A percentile compares a stretch with the other conserved stretches of the same genome.
Evolutionary conservation across 2,329 filamentous ascomycete species (phyloP).

Genomic region (Fusarium scirpi): DNA sequence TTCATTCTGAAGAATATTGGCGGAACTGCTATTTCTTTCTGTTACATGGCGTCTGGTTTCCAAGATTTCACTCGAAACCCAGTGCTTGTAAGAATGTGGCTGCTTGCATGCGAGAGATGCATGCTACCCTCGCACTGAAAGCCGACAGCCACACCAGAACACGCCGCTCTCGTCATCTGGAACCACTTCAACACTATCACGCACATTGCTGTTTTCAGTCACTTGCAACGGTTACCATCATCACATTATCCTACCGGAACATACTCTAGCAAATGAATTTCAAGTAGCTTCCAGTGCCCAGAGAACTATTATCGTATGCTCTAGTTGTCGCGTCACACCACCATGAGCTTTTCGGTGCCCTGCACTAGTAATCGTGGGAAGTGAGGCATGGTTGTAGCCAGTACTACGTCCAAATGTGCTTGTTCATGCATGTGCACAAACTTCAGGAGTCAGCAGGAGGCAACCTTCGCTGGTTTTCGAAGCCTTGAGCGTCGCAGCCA

Average conservation of each 20-base stretch:
- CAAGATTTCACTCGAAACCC: constrained; percentile 17
- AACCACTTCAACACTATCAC: constrained; percentile 40
- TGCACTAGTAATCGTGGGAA: constrained; percentile 21
- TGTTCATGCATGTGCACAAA: constrained; percentile 24
- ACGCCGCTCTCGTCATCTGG: constrained; percentile 47
- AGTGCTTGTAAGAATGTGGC: constrained; percentile 11
- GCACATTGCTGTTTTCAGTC: constrained; percentile 9
- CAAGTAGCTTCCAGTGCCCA: neutral
- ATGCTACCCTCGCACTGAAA: constrained; percentile 34
- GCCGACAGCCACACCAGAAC: constrained; percentile 32
- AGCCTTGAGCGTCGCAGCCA: constrained; percentile 33
- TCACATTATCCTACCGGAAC: constrained; percentile 16
- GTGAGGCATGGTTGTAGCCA: constrained; percentile 3
- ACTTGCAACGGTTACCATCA: constrained; percentile 27
- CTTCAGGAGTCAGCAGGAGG: constrained; percentile 10
- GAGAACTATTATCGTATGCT: constrained; percentile 9
- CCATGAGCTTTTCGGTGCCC: constrained; percentile 6
- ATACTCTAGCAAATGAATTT: neutral
- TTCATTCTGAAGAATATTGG: neutral
- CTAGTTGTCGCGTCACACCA: constrained; percentile 32
- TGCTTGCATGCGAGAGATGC: constrained; percentile 29
- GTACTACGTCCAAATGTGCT: constrained; percentile 19
- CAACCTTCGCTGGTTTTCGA: constrained; percentile 21
- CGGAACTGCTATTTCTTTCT: neutral
- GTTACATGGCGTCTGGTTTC: constrained; percentile 7